phyloP scores from a whole-genome alignment of 805 yeast species.

The Metschnikowia vanudenii region DNA sequence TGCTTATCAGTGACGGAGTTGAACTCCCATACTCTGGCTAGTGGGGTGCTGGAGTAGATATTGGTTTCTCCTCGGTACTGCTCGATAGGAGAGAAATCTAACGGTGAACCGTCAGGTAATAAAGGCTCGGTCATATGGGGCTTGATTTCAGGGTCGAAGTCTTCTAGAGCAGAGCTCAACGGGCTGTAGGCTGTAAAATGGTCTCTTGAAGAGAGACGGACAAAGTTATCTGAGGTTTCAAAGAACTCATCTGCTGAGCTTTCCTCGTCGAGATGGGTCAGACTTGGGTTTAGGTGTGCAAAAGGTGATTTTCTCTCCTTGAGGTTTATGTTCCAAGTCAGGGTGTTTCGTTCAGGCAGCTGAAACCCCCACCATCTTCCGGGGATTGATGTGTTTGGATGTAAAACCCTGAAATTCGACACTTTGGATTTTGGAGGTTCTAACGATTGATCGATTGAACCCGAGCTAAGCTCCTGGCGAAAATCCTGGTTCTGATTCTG shows the following conservation, averaged over 20 bases:
- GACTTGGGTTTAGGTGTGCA: neutral
- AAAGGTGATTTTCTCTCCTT: neutral
- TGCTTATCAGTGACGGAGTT: slow-evolving; percentile 9
- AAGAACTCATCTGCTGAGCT: slow-evolving; percentile 17
- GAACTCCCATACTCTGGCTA: slow-evolving; percentile 18
- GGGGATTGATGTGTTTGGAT: slow-evolving; percentile 10
- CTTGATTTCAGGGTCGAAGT: slow-evolving; percentile 11
- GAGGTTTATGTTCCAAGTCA: neutral
- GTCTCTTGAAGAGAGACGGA: neutral
- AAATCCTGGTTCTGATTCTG: slow-evolving; percentile 2
- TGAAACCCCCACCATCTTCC: slow-evolving; percentile 10
- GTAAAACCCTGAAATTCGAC: slow-evolving; percentile 3
- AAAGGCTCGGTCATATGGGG: slow-evolving; percentile 21
- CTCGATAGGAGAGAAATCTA: slow-evolving; percentile 15
- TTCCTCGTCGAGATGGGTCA: slow-evolving; percentile 7
- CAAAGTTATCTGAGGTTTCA: slow-evolving; percentile 12
- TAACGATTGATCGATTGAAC: neutral
- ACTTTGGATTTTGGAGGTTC: neutral
- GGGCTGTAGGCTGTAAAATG: slow-evolving; percentile 3
- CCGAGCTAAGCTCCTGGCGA: slow-evolving; percentile 1
- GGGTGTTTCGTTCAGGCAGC: neutral
- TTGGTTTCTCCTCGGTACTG: slow-evolving; percentile 12
- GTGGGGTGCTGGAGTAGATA: slow-evolving; percentile 15
- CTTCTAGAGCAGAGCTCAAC: slow-evolving; percentile 13
- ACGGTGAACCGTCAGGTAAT: slow-evolving; percentile 13